Base-by-base conservation (phyloP, 495 filamentous ascomycete species). In the Aspergillus saccharolyticus region DNA sequence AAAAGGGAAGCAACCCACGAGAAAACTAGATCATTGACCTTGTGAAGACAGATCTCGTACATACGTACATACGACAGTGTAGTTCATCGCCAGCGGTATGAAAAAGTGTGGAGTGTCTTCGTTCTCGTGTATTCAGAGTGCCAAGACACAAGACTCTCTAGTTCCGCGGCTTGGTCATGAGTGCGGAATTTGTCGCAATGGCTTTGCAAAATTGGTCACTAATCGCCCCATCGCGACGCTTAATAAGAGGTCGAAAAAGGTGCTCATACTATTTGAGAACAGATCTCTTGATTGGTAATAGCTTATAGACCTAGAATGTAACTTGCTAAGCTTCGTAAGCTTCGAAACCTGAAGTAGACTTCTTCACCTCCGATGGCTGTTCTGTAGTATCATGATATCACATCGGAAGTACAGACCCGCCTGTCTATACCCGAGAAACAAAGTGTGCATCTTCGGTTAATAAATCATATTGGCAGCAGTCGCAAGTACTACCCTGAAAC, bases 151-250 rank as follows among this genome's bases (percentile, higher is more conserved):
- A 22, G 14, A 20, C 21, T 42, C 43, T 25, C 15, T 16, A 54
- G 60, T 70, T 69, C 67, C 68, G 64, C 68, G n/a, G 42, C 50
- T 73, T 69, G 65, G 71, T 72, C 59, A 72, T n/a, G 60, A 68
- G 62, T 55, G 71, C 73, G 71, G 71, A 75, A 75, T 50, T 39
- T n/a, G 20, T 50, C 28, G 28, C 24, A 43, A 50, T 17, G 14
- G 14, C 22, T 10, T 50, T 50, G 44, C 44, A 42, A 48, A 42
- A 55, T 19, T 30, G 22, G 16, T 17, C 17, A 24, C 24, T 50
- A 10, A 50, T 50, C 10, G 47, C 22, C 47, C 30, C 22, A 50
- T 50, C 47, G 24, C 12, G 4, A 4, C 15, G 20, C 12, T 17
- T 28, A 30, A 15, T 16, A n/a, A 50, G 22, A 17, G 22, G 22